Percentiles rank a stretch among this genome's conserved stretches.
phyloP scores from a whole-genome alignment of 352 stramenopile species.

The Labyrinthula sp. region DNA sequence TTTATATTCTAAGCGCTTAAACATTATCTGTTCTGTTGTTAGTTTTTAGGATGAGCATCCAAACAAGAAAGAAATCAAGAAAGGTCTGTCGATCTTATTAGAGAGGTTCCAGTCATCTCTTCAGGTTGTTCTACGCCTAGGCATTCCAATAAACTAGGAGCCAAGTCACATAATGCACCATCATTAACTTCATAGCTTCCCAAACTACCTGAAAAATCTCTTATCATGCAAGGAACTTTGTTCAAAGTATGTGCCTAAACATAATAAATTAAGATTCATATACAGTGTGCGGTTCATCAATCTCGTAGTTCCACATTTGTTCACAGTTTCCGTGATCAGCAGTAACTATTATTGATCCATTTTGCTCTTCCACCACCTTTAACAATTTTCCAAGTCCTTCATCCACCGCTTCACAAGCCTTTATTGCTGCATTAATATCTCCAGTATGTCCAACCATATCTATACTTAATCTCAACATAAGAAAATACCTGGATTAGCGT shows the following conservation, averaged over 20 bases:
- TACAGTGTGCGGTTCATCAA: constrained; percentile 20
- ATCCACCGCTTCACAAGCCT: constrained; percentile 26
- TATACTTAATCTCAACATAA: too few relatives aligned
- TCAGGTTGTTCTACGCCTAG: constrained; percentile 19
- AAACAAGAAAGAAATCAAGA: too few relatives aligned
- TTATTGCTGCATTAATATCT: constrained; percentile 26
- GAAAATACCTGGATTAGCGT: constrained; percentile 29
- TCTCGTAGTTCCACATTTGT: constrained; percentile 18
- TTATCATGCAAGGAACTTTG: constrained; percentile 13
- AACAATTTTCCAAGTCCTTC: constrained; percentile 26
- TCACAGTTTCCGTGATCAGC: constrained; percentile 31
- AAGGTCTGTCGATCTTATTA: constrained; percentile 24
- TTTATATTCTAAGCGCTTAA: too few relatives aligned
- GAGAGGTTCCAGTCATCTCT: constrained; percentile 17
- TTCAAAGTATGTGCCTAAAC: constrained; percentile 27
- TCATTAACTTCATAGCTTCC: neutral
- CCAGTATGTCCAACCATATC: constrained; percentile 33
- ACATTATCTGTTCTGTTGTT: too few relatives aligned
- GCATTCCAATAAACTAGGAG: constrained; percentile 16
- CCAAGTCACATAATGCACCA: constrained; percentile 20
- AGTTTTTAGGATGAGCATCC: too few relatives aligned
- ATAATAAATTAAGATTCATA: too few relatives aligned
- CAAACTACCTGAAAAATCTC: constrained; percentile 6
- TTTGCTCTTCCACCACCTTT: constrained; percentile 3
- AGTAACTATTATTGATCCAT: constrained; percentile 27